Conservation (phyloP, 2,329 filamentous ascomycete species). For the Phoma herbarum region DNA sequence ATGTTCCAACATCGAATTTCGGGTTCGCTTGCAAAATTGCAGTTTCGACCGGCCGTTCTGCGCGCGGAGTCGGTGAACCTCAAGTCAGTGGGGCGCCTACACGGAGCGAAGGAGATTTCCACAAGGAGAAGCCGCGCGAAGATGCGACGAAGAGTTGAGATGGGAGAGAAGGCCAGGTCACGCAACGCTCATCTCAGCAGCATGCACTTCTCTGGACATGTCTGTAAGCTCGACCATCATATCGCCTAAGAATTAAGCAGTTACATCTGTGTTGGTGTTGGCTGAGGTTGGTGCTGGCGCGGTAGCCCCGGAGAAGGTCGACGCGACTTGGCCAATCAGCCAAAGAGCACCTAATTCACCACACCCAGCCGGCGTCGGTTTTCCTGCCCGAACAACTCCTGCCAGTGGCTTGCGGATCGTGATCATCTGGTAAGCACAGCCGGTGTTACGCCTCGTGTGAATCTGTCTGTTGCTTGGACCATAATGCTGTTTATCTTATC, state of each 20-base stretch:
- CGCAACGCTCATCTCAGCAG: neutral
- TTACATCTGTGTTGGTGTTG: neutral
- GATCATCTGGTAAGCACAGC: conserved; percentile 11
- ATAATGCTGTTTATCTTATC: conserved; percentile 5
- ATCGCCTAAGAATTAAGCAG: neutral
- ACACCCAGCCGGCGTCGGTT: conserved; percentile 3
- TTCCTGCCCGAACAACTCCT: neutral
- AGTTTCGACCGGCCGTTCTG: conserved; percentile 1
- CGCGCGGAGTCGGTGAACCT: conserved; percentile 1
- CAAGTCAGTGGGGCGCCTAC: neutral
- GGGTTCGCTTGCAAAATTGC: conserved; percentile 2
- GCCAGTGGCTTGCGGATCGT: conserved; percentile 2
- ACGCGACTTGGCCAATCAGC: conserved; percentile 1
- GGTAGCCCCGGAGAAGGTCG: conserved; percentile 9
- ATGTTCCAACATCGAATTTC: conserved; percentile 19
- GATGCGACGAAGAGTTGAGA: neutral
- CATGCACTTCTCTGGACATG: neutral
- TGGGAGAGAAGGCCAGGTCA: neutral
- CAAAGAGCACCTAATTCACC: conserved; percentile 5
- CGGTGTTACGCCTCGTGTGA: conserved; percentile 4
- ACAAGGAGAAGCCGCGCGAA: neutral
- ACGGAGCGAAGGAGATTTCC: neutral
- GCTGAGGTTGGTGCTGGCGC: neutral
- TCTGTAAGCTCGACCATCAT: neutral
- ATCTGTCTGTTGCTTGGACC: neutral